These are phyloP conservation scores for Chrysanthemum seticuspe DNA, from an alignment of 129 eudicot genomes.

Conservation along the genomic window DNA sequence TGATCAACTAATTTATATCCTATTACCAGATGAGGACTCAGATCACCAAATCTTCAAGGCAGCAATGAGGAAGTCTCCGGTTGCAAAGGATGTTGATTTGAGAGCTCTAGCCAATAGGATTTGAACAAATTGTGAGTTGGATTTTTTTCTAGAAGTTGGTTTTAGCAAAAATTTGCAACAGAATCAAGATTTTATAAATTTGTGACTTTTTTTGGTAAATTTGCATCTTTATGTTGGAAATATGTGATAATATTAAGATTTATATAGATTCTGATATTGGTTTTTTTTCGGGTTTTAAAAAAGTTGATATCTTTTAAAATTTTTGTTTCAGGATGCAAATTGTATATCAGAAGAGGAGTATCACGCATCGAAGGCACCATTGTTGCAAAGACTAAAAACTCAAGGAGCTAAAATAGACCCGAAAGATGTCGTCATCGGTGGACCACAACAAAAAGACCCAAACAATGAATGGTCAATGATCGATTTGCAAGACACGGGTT, in stretches of 20 bases:
- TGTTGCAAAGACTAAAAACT: slow-evolving; percentile 76
- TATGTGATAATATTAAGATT: neutral
- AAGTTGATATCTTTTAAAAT: neutral
- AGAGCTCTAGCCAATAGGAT: neutral
- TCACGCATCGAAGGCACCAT: slow-evolving; percentile 83
- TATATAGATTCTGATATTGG: neutral
- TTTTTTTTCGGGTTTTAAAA: neutral
- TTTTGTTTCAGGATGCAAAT: slow-evolving; percentile 73
- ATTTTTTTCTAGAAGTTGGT: neutral
- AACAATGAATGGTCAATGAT: slow-evolving; percentile 80
- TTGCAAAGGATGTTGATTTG: no score
- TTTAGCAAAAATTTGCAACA: no score
- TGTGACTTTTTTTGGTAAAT: neutral
- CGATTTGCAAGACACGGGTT: slow-evolving; percentile 66
- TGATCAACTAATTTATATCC: no score
- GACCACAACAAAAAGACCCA: slow-evolving; percentile 33
- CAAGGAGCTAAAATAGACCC: slow-evolving; percentile 86
- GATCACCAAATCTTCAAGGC: no score
- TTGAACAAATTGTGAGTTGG: slow-evolving; percentile 1
- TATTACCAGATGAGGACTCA: no score
- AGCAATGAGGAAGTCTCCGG: no score
- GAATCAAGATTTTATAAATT: no score
- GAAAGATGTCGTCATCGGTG: slow-evolving; percentile 51
- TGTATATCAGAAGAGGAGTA: slow-evolving; percentile 94
- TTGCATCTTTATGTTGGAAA: neutral